A percentile compares a stretch with the other conserved stretches of the same genome.
Evolutionary conservation across 2,329 filamentous ascomycete species (phyloP).

Genomic region (Fusarium sp.): DNA sequence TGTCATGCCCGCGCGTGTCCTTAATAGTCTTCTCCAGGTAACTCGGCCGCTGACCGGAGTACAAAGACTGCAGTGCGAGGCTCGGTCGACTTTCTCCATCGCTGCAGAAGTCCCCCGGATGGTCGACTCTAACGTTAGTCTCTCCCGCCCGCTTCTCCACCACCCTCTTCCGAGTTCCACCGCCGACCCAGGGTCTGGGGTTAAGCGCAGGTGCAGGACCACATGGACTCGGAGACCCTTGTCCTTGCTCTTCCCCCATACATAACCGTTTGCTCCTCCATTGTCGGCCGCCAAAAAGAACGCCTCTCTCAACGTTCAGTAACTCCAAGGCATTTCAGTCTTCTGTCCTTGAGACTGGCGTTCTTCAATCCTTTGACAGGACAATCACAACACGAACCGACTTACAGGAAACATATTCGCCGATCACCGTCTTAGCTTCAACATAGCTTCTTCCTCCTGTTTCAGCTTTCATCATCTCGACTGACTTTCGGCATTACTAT

Average conservation of each 20-base stretch:
- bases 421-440: neutral
- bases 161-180: constrained; percentile 43
- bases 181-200: constrained; percentile 42
- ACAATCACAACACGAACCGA: neutral
- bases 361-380: constrained; percentile 7
- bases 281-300: constrained; percentile 25
- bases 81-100: constrained; percentile 28
- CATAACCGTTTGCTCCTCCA: constrained; percentile 46
- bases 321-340: constrained; percentile 13
- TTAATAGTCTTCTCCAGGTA: constrained; percentile 6
- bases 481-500: constrained; percentile 29
- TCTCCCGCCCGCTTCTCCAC: constrained; percentile 40
- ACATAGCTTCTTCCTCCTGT: constrained; percentile 2
- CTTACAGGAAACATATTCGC: neutral
- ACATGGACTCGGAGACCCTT: constrained; percentile 32
- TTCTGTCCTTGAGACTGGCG: constrained; percentile 17
- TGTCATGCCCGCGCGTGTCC: constrained; percentile 20
- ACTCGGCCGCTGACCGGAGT: constrained; percentile 26
- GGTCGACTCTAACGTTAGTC: constrained; percentile 27
- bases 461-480: constrained; percentile 27
- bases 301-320: constrained; percentile 32
- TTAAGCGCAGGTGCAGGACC: constrained; percentile 28
- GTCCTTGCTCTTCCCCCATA: constrained; percentile 41
- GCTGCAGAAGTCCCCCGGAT: constrained; percentile 43
- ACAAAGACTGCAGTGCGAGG: constrained; percentile 17